Evolutionary conservation across 164 flowering plant genomes (phyloP), one percentile per base, ranked within the genome.

Genomic region (Piper longum): DNA sequence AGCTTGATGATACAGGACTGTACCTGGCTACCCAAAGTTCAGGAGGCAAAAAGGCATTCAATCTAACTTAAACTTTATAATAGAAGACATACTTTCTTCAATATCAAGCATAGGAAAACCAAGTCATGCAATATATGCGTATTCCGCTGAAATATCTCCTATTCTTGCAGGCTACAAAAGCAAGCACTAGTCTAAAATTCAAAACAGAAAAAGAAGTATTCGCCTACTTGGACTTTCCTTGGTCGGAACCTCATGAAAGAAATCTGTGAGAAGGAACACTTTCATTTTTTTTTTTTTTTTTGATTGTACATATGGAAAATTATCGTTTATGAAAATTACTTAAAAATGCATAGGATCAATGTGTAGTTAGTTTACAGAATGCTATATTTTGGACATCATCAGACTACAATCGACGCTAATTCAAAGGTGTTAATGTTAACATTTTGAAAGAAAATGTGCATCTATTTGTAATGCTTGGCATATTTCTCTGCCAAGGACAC

Each of bases 1-100:
- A 82, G 62, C 93, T 95, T 16, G 99, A 95, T 69, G 99, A 95
- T 72, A 91, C 91, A 39, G 99, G 99, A 12, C 65, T 95, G 17
- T 95, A 78, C 78, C 83, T 85, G 26, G 90, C 95, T 17, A 80
- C 90, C 57, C 88, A 80, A 4, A 70, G 86, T 69, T 90, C 96
- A 13, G 84, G 81, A 4, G 84, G 92, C 43, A 87, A 84, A 78
- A 69, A 80, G 85, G 99, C 87, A 81, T 64, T 51, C 13, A 7
- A 14, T 6, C 17, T 4, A 7, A 6, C 17, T 2, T 57, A 14
- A 4, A 9, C 12, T 48, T 48, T 48, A 48, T 48, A 2, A 48
- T 9, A 5, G 52, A 48, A 14, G 41, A 57, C 1, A 0, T 51
- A 14, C 62, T 62, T 54, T 2, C 36, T 41, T 17, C n/a, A 4